Evolutionary conservation across 768 basidiomycete species (phyloP).

Genomic region (Trametes elegans): DNA sequence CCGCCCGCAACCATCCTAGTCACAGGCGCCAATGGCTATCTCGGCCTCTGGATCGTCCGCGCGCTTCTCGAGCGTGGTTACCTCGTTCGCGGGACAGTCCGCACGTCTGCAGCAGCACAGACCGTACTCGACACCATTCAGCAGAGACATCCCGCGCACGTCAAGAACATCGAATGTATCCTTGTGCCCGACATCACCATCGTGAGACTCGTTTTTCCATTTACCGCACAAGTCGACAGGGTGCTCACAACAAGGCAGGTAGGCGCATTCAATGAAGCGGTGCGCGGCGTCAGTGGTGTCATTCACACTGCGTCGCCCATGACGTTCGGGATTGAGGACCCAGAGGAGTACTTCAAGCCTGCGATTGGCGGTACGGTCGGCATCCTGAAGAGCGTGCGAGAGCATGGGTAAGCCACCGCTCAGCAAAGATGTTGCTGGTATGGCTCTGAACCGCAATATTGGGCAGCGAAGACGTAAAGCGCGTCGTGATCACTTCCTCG

Average conservation of each 20-base stretch:
- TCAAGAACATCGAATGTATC: neutral
- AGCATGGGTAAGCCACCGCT: neutral
- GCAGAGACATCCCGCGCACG: neutral
- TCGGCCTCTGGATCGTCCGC: slow-evolving; percentile 54
- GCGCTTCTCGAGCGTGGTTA: slow-evolving; percentile 57
- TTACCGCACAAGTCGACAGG: neutral
- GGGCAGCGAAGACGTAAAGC: slow-evolving; percentile 42
- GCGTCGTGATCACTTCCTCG: slow-evolving; percentile 63
- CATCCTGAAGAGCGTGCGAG: slow-evolving; percentile 51
- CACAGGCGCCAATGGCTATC: slow-evolving; percentile 54
- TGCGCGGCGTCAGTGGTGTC: slow-evolving; percentile 69
- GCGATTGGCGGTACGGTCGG: slow-evolving; percentile 70
- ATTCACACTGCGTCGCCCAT: slow-evolving; percentile 68
- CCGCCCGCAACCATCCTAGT: slow-evolving; percentile 41
- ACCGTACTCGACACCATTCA: slow-evolving; percentile 49
- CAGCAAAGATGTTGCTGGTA: no score
- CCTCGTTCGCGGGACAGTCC: slow-evolving; percentile 58
- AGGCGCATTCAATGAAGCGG: slow-evolving; percentile 72
- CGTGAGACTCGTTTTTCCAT: neutral
- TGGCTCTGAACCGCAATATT: no score
- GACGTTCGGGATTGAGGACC: slow-evolving; percentile 42
- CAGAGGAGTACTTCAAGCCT: slow-evolving; percentile 59
- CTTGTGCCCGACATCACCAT: neutral
- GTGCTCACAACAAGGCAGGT: slow-evolving; percentile 33
- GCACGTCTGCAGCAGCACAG: slow-evolving; percentile 53